These are phyloP conservation scores for Ogataea hybrid DNA, from an alignment of 1,139 yeast genomes.

Conservation along the genomic window DNA sequence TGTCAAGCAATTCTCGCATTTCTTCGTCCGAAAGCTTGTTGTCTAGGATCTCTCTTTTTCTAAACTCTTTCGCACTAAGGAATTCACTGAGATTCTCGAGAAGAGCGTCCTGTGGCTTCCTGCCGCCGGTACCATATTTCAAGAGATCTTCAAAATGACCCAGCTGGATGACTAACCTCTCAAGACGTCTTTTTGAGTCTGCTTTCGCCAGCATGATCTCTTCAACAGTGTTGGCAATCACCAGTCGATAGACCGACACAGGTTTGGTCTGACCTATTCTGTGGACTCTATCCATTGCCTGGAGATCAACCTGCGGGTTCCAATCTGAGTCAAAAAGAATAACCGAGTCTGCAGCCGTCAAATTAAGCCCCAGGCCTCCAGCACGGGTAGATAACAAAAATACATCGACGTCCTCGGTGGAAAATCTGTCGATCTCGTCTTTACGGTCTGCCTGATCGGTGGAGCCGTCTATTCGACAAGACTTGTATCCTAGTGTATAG, in stretches of 20 bases:
- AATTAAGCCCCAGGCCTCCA: slow-evolving; percentile 90
- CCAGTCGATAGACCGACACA: slow-evolving; percentile 74
- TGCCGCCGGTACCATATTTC: slow-evolving; percentile 14
- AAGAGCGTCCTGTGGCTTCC: slow-evolving; percentile 22
- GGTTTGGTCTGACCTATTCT: slow-evolving; percentile 88
- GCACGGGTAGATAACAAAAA: slow-evolving; percentile 88
- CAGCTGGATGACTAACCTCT: slow-evolving; percentile 77
- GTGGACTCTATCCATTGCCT: slow-evolving; percentile 95
- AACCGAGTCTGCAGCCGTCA: slow-evolving; percentile 87
- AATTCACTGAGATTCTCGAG: slow-evolving; percentile 24
- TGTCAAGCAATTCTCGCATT: slow-evolving; percentile 51
- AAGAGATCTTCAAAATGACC: slow-evolving; percentile 64
- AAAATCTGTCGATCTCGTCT: slow-evolving; percentile 57
- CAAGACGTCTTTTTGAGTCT: slow-evolving; percentile 74
- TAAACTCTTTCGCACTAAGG: slow-evolving; percentile 19
- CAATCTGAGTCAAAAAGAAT: slow-evolving; percentile 90
- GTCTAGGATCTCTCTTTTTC: slow-evolving; percentile 21
- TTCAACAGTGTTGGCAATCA: slow-evolving; percentile 77
- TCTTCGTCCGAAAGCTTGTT: slow-evolving; percentile 40
- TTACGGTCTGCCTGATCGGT: slow-evolving; percentile 66
- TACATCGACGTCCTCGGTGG: slow-evolving; percentile 34
- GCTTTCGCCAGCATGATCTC: slow-evolving; percentile 76
- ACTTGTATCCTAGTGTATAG: slow-evolving; percentile 41
- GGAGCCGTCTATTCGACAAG: slow-evolving; percentile 77
- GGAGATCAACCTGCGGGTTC: slow-evolving; percentile 96